A percentile compares a stretch with the other conserved stretches of the same genome.
Evolutionary conservation across 805 yeast genomes (phyloP).

Genomic region (Kregervanrija delftensis): DNA sequence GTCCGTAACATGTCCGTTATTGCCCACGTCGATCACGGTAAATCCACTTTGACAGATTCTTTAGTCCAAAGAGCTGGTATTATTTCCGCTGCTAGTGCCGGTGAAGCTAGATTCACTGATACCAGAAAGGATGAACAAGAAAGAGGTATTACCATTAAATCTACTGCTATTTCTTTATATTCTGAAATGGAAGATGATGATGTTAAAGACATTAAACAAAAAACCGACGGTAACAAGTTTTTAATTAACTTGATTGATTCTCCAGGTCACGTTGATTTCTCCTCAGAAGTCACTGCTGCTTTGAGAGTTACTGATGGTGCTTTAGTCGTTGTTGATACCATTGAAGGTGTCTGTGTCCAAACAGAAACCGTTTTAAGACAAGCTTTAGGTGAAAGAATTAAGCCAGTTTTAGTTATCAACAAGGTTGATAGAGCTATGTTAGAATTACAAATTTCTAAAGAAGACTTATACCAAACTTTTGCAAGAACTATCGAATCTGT

Average conservation of each 20-base stretch:
- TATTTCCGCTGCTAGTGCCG: constrained; percentile 99
- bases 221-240: constrained; percentile 88
- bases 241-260: constrained; percentile 98
- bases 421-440: constrained; percentile 99
- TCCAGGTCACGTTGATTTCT: constrained; percentile 99
- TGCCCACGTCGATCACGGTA: constrained; percentile 99
- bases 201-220: constrained; percentile 84
- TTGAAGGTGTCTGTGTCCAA: constrained; percentile 99
- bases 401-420: constrained; percentile 98
- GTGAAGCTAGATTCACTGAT: constrained; percentile 99
- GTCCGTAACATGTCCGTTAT: constrained; percentile 99
- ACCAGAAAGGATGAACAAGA: constrained; percentile 99
- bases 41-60: constrained; percentile 98
- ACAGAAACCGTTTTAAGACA: constrained; percentile 99
- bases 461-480: constrained; percentile 97
- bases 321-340: constrained; percentile 96
- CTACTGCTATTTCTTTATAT: constrained; percentile 95
- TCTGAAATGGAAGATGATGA: constrained; percentile 84
- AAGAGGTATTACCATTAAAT: constrained; percentile 99
- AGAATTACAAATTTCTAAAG: constrained; percentile 98
- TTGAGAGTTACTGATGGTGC: constrained; percentile 99
- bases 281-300: constrained; percentile 99
- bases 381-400: constrained; percentile 98
- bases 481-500: constrained; percentile 99
- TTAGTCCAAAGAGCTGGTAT: constrained; percentile 99